These are phyloP conservation scores for Syzygium jambos DNA, from an alignment of 345 rosid species.

Conservation along the genomic window DNA sequence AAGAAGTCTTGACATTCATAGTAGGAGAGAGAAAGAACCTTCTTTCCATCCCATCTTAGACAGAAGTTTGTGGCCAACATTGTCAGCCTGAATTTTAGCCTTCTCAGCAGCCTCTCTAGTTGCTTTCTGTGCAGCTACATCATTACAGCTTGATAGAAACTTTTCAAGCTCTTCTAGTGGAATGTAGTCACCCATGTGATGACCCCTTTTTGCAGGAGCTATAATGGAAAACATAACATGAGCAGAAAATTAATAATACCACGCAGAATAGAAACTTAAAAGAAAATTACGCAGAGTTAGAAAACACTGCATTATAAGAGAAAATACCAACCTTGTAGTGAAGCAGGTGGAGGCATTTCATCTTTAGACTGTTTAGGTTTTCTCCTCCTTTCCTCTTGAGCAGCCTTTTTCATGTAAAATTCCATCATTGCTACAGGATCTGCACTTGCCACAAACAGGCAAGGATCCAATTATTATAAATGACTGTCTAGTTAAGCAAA, in stretches of 20 bases:
- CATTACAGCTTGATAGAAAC: conserved; percentile 78
- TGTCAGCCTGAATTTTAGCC: conserved; percentile 89
- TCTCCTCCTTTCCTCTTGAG: conserved; percentile 86
- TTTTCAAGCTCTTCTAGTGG: conserved; percentile 90
- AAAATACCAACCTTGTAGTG: conserved; percentile 62
- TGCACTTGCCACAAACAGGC: conserved; percentile 12
- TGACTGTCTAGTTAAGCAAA: background rate
- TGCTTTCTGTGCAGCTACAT: conserved; percentile 57
- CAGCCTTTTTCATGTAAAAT: conserved; percentile 95
- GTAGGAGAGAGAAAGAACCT: conserved; percentile 34
- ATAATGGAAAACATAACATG: conserved; percentile 1
- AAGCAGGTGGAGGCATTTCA: conserved; percentile 98
- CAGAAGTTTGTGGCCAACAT: conserved; percentile 89
- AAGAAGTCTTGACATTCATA: background rate
- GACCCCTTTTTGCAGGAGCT: conserved; percentile 60
- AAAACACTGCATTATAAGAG: background rate
- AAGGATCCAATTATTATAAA: background rate
- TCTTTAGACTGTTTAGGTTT: conserved; percentile 95
- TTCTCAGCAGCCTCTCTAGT: conserved; percentile 65
- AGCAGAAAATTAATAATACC: background rate
- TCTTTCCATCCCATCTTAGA: conserved; percentile 99
- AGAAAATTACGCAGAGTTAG: background rate
- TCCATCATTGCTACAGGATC: conserved; percentile 99
- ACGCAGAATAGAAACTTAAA: background rate
- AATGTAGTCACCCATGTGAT: conserved; percentile 99